Evolutionary conservation across 176 grass and related monocot species (phyloP).

Genomic region (Zizania latifolia): DNA sequence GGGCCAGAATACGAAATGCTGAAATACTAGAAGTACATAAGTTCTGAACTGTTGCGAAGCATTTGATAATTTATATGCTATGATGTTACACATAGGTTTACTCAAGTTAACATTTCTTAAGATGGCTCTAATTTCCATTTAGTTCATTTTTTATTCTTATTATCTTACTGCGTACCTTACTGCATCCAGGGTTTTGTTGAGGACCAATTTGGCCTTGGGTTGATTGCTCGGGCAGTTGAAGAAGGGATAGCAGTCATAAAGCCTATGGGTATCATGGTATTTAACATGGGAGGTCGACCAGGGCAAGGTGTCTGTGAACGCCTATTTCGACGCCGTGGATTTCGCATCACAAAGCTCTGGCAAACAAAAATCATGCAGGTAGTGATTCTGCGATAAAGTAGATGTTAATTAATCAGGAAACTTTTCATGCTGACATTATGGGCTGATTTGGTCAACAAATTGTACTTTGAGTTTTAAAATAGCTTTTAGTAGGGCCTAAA

Average conservation of each 20-base stretch:
- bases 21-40: neutral
- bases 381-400: neutral
- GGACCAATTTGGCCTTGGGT: conserved; percentile 92
- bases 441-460: neutral
- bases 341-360: conserved; percentile 89
- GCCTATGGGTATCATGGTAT: conserved; percentile 85
- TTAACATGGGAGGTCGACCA: conserved; percentile 97
- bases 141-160: conserved; percentile 14
- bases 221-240: conserved; percentile 98
- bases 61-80: neutral
- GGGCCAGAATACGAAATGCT: neutral
- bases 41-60: neutral
- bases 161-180: conserved; percentile 13
- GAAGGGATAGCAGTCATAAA: conserved; percentile 99
- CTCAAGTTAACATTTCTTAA: conserved; percentile 6
- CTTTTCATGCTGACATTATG: neutral
- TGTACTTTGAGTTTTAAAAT: neutral
- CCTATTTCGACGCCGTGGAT: conserved; percentile 83
- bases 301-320: conserved; percentile 92
- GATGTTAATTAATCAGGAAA: neutral
- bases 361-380: conserved; percentile 99
- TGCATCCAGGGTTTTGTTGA: conserved; percentile 79
- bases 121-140: neutral
- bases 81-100: neutral
- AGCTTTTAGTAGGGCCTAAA: neutral